Base-by-base conservation (phyloP, 306 rosid genomes). In the Arachis stenosperma region DNA sequence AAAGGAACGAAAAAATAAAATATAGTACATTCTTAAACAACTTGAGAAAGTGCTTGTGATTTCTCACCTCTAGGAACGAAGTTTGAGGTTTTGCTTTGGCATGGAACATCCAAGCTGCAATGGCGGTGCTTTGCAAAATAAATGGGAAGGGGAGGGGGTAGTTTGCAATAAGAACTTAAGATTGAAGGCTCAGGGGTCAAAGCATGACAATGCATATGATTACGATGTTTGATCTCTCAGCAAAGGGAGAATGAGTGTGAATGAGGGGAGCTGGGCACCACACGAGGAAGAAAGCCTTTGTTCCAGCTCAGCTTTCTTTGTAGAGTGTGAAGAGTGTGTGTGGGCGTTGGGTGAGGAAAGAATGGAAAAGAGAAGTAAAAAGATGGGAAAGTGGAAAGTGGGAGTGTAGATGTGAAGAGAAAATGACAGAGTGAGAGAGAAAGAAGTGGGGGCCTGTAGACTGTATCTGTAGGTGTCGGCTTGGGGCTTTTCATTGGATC, bases 291-390 rank as follows among this genome's bases (percentile, higher is more conserved):
- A 71, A 52, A 46, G 40, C 37, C 27, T 22, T 22, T 22, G 1
- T 22, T 22, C 27, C 61, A 65, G 57, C 73, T 65, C 60, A 29
- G 78, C 78, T 69, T 46, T 71, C 75, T 48, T 50, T 68, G 69
- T 62, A 11, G 78, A 53, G 86, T 9, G 78, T 48, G 77, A 33
- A 33, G 37, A 6, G 13, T 11, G 69, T 4, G 37, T 2, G 87
- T 70, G 86, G 77, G 77, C 79, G 90, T 90, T 82, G 75, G 79
- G 57, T 11, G 68, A 65, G 75, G 17, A 81, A 82, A 79, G 37
- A 2, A 30, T 73, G 71, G 82, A 50, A 5, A 17, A 9, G 14
- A 66, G 37, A 75, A 83, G 88, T 79, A 48, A 72, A 80, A 82
- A 66, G 83, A 61, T 44, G 77, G 89, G 66, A 75, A 83, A 83